Conservation (phyloP, 306 rosid species). For the Gastrolobium villosum region DNA sequence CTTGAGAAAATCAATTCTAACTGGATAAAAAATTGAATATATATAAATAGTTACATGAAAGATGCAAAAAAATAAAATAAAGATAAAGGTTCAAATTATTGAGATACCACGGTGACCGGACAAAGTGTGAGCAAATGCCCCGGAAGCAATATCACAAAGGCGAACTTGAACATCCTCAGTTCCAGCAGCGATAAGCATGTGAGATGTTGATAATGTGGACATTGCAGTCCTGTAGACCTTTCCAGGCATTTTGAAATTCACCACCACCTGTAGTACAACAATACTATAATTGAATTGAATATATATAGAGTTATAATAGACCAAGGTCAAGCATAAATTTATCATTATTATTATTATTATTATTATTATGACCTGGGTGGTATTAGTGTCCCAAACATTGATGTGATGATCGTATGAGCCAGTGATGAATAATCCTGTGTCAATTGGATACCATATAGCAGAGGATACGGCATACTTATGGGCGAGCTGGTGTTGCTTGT, state of each 20-base stretch:
- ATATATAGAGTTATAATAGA: no score
- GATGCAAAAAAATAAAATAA: not conserved
- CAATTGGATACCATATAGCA: slow-evolving; percentile 95
- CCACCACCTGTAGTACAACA: slow-evolving; percentile 62
- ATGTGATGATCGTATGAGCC: slow-evolving; percentile 88
- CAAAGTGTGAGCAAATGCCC: slow-evolving; percentile 89
- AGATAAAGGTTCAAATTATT: not conserved
- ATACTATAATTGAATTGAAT: no score
- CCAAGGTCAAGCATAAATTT: no score
- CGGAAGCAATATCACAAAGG: slow-evolving; percentile 94
- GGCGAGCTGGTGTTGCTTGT: slow-evolving; percentile 73
- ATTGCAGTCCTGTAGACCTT: slow-evolving; percentile 92
- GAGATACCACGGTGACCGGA: slow-evolving; percentile 95
- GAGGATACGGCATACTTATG: slow-evolving; percentile 87
- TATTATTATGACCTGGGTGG: slow-evolving; percentile 66
- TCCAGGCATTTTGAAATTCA: slow-evolving; percentile 90
- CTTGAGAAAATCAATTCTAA: not conserved
- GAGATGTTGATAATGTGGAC: slow-evolving; percentile 89
- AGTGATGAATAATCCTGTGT: slow-evolving; percentile 86
- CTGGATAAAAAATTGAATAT: not conserved
- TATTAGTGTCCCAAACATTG: slow-evolving; percentile 97
- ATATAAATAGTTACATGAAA: not conserved
- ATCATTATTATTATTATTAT: not conserved
- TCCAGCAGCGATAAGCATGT: slow-evolving; percentile 89
- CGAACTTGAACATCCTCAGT: slow-evolving; percentile 99